Percentiles rank a stretch among this genome's conserved stretches.
phyloP scores from a whole-genome alignment of 202 grass and related monocot species.

The Musa balbisiana region DNA sequence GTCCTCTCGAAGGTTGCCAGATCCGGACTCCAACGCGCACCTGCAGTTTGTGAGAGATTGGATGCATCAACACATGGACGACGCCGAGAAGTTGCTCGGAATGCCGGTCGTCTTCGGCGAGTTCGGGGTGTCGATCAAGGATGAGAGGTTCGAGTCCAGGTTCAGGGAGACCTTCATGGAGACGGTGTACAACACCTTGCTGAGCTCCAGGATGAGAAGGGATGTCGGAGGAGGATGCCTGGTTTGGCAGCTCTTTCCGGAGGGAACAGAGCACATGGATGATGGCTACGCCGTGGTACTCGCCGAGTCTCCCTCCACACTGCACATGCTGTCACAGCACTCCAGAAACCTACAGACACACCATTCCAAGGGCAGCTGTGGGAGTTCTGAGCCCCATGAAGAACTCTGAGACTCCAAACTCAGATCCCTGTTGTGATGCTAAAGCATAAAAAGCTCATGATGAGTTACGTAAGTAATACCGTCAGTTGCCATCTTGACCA shows the following conservation, averaged over 20 bases:
- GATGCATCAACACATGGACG: constrained; percentile 74
- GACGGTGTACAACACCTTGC: constrained; percentile 49
- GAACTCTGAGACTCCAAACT: neutral
- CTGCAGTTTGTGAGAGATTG: constrained; percentile 59
- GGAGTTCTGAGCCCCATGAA: neutral
- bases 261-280: constrained; percentile 73
- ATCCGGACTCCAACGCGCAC: constrained; percentile 40
- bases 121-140: constrained; percentile 75
- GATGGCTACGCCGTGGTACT: constrained; percentile 75
- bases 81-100: constrained; percentile 48
- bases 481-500: neutral
- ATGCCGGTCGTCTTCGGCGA: constrained; percentile 69
- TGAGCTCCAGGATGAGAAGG: constrained; percentile 34
- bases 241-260: constrained; percentile 78
- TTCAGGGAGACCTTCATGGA: constrained; percentile 64
- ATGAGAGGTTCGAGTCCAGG: constrained; percentile 37
- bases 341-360: constrained; percentile 27
- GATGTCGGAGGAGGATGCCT: constrained; percentile 63
- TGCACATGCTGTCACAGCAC: constrained; percentile 36
- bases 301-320: constrained; percentile 42
- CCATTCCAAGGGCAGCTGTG: too few species aligned
- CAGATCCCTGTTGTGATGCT: neutral
- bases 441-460: neutral
- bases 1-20: constrained; percentile 44
- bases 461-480: neutral